Evolutionary conservation across 805 yeast species (phyloP), one percentile per base, ranked within the genome.

Genomic region (Yarrowia bubula): DNA sequence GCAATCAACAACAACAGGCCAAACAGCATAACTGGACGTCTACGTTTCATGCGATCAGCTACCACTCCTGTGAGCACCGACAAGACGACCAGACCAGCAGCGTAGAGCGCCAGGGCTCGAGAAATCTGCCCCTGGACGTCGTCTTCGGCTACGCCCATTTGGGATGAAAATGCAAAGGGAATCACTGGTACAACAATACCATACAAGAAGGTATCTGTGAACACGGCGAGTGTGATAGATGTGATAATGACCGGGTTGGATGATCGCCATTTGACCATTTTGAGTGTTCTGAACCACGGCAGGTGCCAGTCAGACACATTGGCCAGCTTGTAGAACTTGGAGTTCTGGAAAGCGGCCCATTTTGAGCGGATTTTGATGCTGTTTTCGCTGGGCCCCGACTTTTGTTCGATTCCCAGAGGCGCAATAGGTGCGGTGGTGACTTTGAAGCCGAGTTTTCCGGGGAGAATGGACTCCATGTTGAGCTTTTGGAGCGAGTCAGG

Each of bases 181-280:
- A 74, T 68, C 3, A 75, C 71, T 1, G 78, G 78, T 10, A 75
- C 68, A 18, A 75, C 67, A 31, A 72, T 66, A 44, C 73, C 68
- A 63, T 75, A 76, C 10, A 76, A 67, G 48, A 75, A 74, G 8
- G 70, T 65, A 48, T 75, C 78, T 9, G 75, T 71, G 62, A 75
- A 75, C 13, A 73, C 69, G 0, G 78, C 76, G 37, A 73, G 41
- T 8, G 75, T 68, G 48, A 75, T 70, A 5, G 77, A 70, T 17
- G 58, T 13, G 37, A 71, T 67, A 57, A 75, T 73, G 46, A 71
- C 48, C 11, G 55, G 42, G 22, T 64, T 68, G 9, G 72, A 70
- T 1, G 71, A 67, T 8, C 72, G 67, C 48, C 67, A 65, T 17
- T 43, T 60, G 37, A 65, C 64, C 44, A 61, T 61, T 28, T 46